Evolutionary conservation across 192 early-diverging fungal genomes (phyloP).

Genomic region (Linnemannia schmuckeri): DNA sequence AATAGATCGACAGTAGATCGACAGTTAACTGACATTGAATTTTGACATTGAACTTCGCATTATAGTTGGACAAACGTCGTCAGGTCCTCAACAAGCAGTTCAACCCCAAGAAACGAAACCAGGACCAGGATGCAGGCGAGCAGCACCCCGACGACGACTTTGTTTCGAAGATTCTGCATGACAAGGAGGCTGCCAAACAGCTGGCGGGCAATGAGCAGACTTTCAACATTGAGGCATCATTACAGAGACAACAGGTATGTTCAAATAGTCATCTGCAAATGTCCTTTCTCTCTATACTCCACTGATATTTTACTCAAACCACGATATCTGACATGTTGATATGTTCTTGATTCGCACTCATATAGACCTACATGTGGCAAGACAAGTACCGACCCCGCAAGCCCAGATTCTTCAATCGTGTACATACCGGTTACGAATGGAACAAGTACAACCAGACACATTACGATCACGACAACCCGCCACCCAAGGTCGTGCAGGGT

Average conservation of each 20-base stretch:
- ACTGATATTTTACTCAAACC: not conserved
- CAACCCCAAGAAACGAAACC: constrained; percentile 62
- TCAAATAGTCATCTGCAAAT: not conserved
- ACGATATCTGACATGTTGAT: not conserved
- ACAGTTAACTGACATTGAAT: not conserved
- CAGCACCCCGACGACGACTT: constrained; percentile 58
- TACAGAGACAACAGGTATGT: constrained; percentile 64
- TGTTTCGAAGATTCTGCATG: constrained; percentile 70
- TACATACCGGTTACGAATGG: constrained; percentile 99
- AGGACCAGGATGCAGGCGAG: constrained; percentile 33
- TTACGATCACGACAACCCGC: constrained; percentile 97
- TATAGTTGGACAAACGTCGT: constrained; percentile 65
- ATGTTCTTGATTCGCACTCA: not conserved
- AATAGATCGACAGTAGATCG: not conserved
- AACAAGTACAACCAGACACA: constrained; percentile 99
- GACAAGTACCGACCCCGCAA: constrained; percentile 97
- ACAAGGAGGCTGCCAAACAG: constrained; percentile 79
- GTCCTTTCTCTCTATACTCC: not conserved
- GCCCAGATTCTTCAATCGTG: constrained; percentile 96
- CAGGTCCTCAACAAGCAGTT: constrained; percentile 67
- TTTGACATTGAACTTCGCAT: not conserved
- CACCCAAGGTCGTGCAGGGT: constrained; percentile 96
- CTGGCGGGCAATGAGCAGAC: constrained; percentile 84
- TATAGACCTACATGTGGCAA: constrained; percentile 82
- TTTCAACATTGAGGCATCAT: constrained; percentile 82